Base-by-base conservation (phyloP, 1,139 yeast genomes). In the Pichia sp. region DNA sequence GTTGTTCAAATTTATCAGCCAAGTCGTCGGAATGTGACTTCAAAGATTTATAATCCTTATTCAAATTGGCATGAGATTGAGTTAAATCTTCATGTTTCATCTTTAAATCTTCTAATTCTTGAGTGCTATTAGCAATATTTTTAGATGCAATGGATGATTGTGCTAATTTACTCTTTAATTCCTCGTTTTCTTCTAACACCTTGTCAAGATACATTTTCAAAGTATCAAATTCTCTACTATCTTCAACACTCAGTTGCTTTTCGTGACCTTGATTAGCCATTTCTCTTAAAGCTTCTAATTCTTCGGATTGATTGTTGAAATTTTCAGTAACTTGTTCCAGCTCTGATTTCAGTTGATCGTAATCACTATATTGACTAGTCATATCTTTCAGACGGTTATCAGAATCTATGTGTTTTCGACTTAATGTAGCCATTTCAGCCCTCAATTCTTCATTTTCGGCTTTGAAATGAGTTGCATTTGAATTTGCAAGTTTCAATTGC, bases 21-120 rank as follows among this genome's bases (percentile, higher is more conserved):
- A 30, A n/a, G 6, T 40, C 38, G 17, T 34, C 21, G 11, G 42
- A 33, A 9, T 45, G 34, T 15, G 28, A 32, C 31, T 40, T 34
- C 15, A 43, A 41, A n/a, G 20, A n/a, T 17, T 34, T 28, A 19
- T 46, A 43, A 19, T 46, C 41, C 12, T 41, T 71, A 66, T 50
- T 66, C 58, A 58, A 70, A 9, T 38, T 36, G 14, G 41, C 37
- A 33, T 50, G 46, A 24, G 44, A 43, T 42, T 43, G 17, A 18
- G 17, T 17, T 11, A 45, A 34, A 31, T 36, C 33, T 21, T 46
- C 38, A 34, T 47, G 20, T 18, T 43, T 20, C 11, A 33, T 14
- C 11, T 42, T 38, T 12, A 38, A 21, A 18, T 20, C 19, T 31
- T 44, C 36, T 4, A 34, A n/a, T 30, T 48, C 49, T 18, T 34